Conservation (phyloP, 306 rosid species). For the Mucuna pruriens region DNA sequence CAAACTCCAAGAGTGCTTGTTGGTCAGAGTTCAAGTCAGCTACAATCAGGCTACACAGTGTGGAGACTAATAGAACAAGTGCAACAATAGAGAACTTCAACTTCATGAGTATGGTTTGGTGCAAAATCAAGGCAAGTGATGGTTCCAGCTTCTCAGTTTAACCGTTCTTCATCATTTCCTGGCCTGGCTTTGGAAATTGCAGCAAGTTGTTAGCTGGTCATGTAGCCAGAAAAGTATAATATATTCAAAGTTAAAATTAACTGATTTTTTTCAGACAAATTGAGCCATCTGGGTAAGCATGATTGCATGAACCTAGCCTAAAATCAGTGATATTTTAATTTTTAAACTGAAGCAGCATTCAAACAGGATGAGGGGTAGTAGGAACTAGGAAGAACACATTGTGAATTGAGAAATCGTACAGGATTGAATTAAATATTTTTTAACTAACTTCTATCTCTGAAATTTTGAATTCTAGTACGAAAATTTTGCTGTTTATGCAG, state of each 20-base stretch:
- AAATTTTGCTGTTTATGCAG: constrained; percentile 23
- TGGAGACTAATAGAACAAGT: constrained; percentile 42
- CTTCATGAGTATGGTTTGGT: constrained; percentile 55
- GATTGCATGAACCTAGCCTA: constrained; percentile 10
- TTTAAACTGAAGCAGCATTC: constrained; percentile 21
- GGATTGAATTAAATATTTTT: neutral
- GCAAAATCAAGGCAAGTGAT: constrained; percentile 36
- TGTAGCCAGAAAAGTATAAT: constrained; percentile 33
- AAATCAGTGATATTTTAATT: constrained; percentile 3
- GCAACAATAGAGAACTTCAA: constrained; percentile 43
- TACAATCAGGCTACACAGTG: constrained; percentile 23
- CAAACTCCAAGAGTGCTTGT: constrained; percentile 70
- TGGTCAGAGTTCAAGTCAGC: constrained; percentile 70
- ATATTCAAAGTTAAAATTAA: constrained; percentile 10
- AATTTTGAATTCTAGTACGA: constrained; percentile 11
- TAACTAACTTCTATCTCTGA: neutral
- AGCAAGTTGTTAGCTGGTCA: constrained; percentile 39
- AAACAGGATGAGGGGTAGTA: constrained; percentile 8
- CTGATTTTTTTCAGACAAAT: neutral
- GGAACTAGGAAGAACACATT: neutral
- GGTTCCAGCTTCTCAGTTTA: constrained; percentile 39
- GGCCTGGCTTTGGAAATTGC: constrained; percentile 38
- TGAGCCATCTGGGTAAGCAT: neutral
- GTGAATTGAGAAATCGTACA: neutral
- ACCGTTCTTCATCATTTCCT: constrained; percentile 49